phyloP scores from a whole-genome alignment of 768 basidiomycete genomes.

The Russula vinacea region DNA sequence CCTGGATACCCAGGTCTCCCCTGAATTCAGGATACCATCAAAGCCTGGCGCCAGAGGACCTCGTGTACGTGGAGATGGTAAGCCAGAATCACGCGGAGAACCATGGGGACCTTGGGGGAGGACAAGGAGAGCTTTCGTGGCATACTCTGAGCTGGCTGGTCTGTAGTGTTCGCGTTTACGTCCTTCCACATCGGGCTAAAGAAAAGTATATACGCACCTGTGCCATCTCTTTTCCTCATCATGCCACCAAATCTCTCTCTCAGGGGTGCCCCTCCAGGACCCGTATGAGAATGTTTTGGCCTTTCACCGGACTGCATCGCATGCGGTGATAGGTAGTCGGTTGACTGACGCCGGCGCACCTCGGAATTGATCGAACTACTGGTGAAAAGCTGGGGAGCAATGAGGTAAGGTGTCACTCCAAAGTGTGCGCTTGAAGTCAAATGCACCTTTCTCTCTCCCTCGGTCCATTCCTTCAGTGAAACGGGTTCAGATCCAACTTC shows the following conservation, averaged over 20 bases:
- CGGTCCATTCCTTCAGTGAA: slow-evolving; percentile 73
- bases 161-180: slow-evolving; percentile 39
- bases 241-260: slow-evolving; percentile 63
- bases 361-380: slow-evolving; percentile 83
- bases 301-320: slow-evolving; percentile 55
- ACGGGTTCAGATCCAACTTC: slow-evolving; percentile 71
- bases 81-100: slow-evolving; percentile 56
- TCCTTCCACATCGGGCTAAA: background rate
- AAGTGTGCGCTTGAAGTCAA: slow-evolving; percentile 26
- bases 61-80: slow-evolving; percentile 65
- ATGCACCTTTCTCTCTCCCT: slow-evolving; percentile 82
- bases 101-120: slow-evolving; percentile 50
- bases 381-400: slow-evolving; percentile 62
- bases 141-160: slow-evolving; percentile 52
- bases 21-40: slow-evolving; percentile 65
- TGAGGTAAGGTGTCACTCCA: background rate
- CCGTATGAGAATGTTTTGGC: slow-evolving; percentile 52
- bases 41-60: slow-evolving; percentile 58
- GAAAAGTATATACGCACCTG: slow-evolving; percentile 46
- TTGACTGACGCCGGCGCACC: slow-evolving; percentile 79
- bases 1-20: slow-evolving; percentile 67
- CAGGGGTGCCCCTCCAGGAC: slow-evolving; percentile 50
- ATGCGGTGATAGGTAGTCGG: slow-evolving; percentile 63
- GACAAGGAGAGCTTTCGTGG: slow-evolving; percentile 72
- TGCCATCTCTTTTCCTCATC: slow-evolving; percentile 64